Conservation (phyloP, 257 asterid genomes). For the Solanum sitiens region DNA sequence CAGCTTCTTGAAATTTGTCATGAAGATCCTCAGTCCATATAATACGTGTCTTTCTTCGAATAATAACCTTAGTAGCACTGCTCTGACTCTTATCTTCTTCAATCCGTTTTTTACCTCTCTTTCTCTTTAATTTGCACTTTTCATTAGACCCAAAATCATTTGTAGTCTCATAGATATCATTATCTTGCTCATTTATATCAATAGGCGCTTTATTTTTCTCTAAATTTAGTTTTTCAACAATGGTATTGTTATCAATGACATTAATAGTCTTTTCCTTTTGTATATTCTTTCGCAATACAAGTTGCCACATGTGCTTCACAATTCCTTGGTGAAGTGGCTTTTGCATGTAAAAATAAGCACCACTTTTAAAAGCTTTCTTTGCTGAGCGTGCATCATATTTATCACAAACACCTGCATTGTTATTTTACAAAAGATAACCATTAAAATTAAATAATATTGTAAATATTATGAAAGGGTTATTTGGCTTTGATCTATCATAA, state of each 20-base stretch:
- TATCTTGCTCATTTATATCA: neutral
- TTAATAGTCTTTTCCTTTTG: neutral
- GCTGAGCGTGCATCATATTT: neutral
- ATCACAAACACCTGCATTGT: neutral
- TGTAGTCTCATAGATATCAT: neutral
- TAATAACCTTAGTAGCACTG: too few relatives aligned
- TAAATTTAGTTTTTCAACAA: neutral
- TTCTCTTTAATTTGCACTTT: too few relatives aligned
- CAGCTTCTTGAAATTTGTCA: conserved; percentile 2
- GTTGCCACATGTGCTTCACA: neutral
- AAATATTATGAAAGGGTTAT: too few relatives aligned
- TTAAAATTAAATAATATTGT: too few relatives aligned
- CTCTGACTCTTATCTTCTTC: neutral
- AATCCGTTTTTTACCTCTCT: too few relatives aligned
- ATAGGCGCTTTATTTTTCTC: neutral
- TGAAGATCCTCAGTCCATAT: conserved; percentile 15
- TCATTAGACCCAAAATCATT: neutral
- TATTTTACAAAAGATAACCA: too few relatives aligned
- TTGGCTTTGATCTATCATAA: neutral
- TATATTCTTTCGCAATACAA: neutral
- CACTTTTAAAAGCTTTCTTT: neutral
- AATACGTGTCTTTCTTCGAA: neutral
- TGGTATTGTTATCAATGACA: too few relatives aligned
- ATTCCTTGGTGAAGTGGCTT: neutral
- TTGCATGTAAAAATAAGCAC: neutral